Base-by-base conservation (phyloP, 1,139 yeast species). In the Yamadazyma sp. region DNA sequence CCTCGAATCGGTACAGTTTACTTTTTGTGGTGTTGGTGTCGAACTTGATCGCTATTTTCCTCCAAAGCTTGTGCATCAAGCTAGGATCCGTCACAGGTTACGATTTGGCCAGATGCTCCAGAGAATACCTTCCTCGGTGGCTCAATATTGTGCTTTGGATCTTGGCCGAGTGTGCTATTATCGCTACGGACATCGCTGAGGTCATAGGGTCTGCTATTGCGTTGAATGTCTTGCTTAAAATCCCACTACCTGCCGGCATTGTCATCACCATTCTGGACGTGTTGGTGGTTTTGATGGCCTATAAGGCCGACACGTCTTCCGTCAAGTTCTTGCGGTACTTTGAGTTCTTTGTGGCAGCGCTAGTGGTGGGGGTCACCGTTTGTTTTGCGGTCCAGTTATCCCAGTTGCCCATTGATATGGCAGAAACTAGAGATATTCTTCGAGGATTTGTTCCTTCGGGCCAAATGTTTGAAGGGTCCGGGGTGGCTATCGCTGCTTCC, bases 171-270 rank as follows among this genome's bases (percentile, higher is more conserved):
- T 70, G 76, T 52, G 94, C 95, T 23, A 86, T 86, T 42, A 77
- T 86, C 37, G 88, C 95, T 1, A 86, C 95, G 0, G 95, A 86
- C 66, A 73, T 86, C 8, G 94, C 95, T 3, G 95, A 86, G 54
- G 95, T 86, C 24, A 84, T 86, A 39, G 95, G 95, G 51, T 78
- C 88, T n/a, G 94, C 95, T 3, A 80, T 86, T 50, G 92, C 95
- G 0, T 64, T 86, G 43, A 85, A 86, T 53, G 80, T 86, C 38
- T 66, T 86, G 43, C 51, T 84, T 32, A 72, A 71, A 37, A 69
- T 86, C 12, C 95, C 95, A 0, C 64, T 86, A 26, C 82, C 89
- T 8, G 92, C 90, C 0, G 95, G 95, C 40, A 88, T 86, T 7
- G 78, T 71, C 9, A 69, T 86, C 33, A 84, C 95, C 2, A 73